These are phyloP conservation scores for Clonostachys solani DNA, from an alignment of 2,329 filamentous ascomycete genomes.

Conservation along the genomic window DNA sequence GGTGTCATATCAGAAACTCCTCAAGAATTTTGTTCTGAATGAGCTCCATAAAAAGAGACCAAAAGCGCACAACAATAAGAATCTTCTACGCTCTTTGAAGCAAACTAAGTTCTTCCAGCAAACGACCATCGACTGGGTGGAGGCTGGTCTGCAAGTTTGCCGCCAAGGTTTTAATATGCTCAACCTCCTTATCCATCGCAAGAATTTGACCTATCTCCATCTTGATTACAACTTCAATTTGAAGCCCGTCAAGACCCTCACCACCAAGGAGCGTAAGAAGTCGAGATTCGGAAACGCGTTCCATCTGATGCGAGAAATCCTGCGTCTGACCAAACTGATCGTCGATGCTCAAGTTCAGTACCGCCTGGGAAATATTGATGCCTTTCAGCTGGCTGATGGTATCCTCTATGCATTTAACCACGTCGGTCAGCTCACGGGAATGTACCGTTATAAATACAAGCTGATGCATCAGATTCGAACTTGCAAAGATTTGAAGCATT, in stretches of 20 bases:
- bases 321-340: constrained; percentile 93
- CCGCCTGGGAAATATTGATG: constrained; percentile 94
- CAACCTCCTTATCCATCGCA: constrained; percentile 93
- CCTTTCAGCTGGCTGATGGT: constrained; percentile 96
- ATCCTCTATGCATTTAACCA: constrained; percentile 99
- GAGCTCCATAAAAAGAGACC: constrained; percentile 94
- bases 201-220: constrained; percentile 97
- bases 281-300: constrained; percentile 98
- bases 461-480: constrained; percentile 99
- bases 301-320: constrained; percentile 96
- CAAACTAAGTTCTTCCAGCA: constrained; percentile 99
- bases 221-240: constrained; percentile 99
- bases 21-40: constrained; percentile 95
- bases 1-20: constrained; percentile 95
- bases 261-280: constrained; percentile 98
- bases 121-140: constrained; percentile 98
- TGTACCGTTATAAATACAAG: constrained; percentile 99
- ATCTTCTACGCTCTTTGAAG: constrained; percentile 83
- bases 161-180: constrained; percentile 99
- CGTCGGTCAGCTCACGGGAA: constrained; percentile 94
- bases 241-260: constrained; percentile 97
- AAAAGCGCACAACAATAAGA: constrained; percentile 94
- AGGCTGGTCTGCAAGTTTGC: constrained; percentile 96
- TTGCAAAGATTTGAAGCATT: constrained; percentile 97
- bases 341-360: constrained; percentile 99